Evolutionary conservation across 116 monocot species (phyloP).

Genomic region (Trichopus zeylanicus): DNA sequence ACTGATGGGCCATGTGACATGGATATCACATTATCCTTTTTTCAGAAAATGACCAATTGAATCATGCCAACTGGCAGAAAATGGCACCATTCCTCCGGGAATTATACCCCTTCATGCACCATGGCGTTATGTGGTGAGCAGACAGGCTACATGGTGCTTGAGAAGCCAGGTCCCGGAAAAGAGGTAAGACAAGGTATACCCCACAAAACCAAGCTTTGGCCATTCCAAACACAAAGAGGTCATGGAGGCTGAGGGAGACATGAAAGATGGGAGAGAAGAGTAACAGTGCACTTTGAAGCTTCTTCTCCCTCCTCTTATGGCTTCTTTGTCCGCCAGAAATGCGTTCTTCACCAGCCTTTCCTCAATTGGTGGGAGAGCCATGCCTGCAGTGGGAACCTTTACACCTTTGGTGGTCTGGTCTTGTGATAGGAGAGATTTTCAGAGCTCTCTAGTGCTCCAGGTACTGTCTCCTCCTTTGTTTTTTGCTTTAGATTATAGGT

Average conservation of each 20-base stretch:
- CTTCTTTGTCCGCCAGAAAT: slow-evolving; percentile 18
- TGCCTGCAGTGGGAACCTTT: neutral
- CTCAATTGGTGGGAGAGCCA: neutral
- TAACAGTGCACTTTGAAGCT: neutral
- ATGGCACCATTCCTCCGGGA: no score
- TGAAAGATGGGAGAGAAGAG: slow-evolving; percentile 1
- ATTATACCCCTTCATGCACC: no score
- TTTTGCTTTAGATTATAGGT: neutral
- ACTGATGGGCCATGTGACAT: no score
- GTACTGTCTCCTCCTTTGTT: slow-evolving; percentile 2
- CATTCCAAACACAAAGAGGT: slow-evolving; percentile 3
- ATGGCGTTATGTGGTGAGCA: no score
- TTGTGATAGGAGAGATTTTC: slow-evolving; percentile 12
- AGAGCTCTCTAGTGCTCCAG: slow-evolving; percentile 32
- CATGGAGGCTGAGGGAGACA: slow-evolving; percentile 5
- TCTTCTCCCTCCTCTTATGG: slow-evolving; percentile 11
- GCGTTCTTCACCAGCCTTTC: slow-evolving; percentile 18
- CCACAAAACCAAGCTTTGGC: neutral
- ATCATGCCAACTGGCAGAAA: neutral
- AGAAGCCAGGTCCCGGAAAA: neutral
- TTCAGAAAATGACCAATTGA: neutral
- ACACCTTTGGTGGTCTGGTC: slow-evolving; percentile 4
- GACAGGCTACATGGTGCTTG: neutral
- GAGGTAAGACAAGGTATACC: neutral
- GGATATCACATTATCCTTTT: slow-evolving; percentile 2